Conservation (phyloP, 164 flowering plant genomes). For the Euptelea pleiosperma region DNA sequence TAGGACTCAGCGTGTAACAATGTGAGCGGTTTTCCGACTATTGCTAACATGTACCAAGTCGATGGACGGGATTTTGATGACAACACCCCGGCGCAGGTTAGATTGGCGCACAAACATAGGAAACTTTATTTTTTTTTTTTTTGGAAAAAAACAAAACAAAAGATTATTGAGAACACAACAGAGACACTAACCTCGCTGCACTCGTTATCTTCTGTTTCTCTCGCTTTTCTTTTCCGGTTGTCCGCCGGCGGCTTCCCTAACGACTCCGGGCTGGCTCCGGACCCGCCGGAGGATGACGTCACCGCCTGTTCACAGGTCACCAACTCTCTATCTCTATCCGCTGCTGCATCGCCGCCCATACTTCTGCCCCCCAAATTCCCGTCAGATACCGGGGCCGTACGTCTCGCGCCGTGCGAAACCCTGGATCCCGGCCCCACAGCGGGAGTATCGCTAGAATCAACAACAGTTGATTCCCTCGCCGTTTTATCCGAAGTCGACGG, state of each 20-base stretch:
- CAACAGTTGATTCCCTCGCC: constrained; percentile 43
- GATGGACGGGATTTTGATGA: no score
- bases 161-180: no score
- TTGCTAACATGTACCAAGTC: no score
- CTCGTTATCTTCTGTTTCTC: constrained; percentile 53
- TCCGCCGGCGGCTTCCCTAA: constrained; percentile 24
- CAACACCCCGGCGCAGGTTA: no score
- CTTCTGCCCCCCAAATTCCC: constrained; percentile 20
- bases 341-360: constrained; percentile 14
- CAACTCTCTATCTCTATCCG: constrained; percentile 17
- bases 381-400: no score
- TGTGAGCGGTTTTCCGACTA: no score
- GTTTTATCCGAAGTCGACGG: constrained; percentile 26
- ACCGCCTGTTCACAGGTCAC: constrained; percentile 34
- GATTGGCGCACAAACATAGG: no score
- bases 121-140: no score
- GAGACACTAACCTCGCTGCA: constrained; percentile 59
- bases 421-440: constrained; percentile 18
- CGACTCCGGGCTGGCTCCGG: constrained; percentile 29
- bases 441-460: constrained; percentile 58
- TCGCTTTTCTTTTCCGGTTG: constrained; percentile 58
- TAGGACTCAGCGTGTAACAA: no score
- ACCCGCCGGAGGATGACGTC: constrained; percentile 57
- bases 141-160: no score
- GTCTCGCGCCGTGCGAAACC: constrained; percentile 26